Base-by-base conservation (phyloP, 106 monocot species). In the Dendrobium catenatum region DNA sequence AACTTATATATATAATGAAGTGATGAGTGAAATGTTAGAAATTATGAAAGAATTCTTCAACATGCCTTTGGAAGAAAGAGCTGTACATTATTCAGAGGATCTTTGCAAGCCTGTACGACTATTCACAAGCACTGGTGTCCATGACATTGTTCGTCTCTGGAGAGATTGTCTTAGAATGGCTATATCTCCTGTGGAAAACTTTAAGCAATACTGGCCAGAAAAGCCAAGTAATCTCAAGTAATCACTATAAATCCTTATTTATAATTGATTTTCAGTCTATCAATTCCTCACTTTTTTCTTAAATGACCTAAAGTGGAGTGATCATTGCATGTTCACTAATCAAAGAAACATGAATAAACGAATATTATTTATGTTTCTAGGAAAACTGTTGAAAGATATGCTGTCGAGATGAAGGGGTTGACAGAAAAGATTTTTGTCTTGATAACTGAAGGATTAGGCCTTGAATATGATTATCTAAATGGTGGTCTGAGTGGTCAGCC, bases 201-300 rank as follows among this genome's bases (percentile, higher is more conserved):
- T 56, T 41, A 43, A 9, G 15, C 78, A 79, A 42, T 54, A 55
- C 4, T 83, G 37, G 41, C 83, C 83, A 0, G 41, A 78, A 6
- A 83, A 79, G 16, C 83, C 83, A 2, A 27, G 27, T 26, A 72
- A 73, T 40, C 72, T 83, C 18, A 79, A 54, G 83, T 83, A 58
- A 47, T 5, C 6, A 27, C 2, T 17, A 43, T 19, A 13, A 8
- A 19, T 20, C 8, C 37, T 26, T 10, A 1, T 0, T 37, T 37
- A 37, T 37, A 37, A 37, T 37, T 37, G 37, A 37, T 37, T 37
- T 1, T 37, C 1, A 1, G 2, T 37, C 37, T 37, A 37, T 37
- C 37, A 37, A 37, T 37, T 37, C 37, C 37, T 37, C 37, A 1
- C 1, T 37, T 37, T 37, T 37, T 37, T 37, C 37, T 37, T 37